These are phyloP conservation scores for Nyssa sinensis DNA, from an alignment of 148 eudicot species.

Conservation along the genomic window DNA sequence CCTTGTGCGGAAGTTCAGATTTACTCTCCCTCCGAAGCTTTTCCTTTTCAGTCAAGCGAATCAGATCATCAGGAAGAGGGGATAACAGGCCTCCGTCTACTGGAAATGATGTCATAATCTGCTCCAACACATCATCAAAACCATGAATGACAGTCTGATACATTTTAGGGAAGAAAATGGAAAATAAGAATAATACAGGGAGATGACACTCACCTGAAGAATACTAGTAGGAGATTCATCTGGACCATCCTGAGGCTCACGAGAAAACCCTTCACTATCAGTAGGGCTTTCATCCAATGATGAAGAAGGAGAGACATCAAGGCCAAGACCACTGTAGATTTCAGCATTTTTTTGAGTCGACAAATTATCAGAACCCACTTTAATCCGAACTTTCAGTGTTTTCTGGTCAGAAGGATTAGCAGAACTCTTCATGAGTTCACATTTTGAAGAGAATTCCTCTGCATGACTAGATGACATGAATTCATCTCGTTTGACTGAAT, in stretches of 20 bases:
- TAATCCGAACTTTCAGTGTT: constrained; percentile 77
- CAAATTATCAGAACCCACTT: constrained; percentile 76
- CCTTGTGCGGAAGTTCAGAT: constrained; percentile 35
- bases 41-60: constrained; percentile 46
- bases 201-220: constrained; percentile 59
- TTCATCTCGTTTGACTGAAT: constrained; percentile 31
- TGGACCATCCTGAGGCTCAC: constrained; percentile 29
- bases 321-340: constrained; percentile 92
- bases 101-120: constrained; percentile 87
- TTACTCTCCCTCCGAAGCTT: constrained; percentile 29
- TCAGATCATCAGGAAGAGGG: constrained; percentile 66
- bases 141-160: constrained; percentile 10
- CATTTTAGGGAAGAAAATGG: background rate
- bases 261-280: constrained; percentile 54
- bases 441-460: constrained; percentile 36
- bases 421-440: constrained; percentile 32
- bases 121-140: constrained; percentile 32
- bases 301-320: constrained; percentile 81
- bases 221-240: constrained; percentile 74
- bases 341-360: constrained; percentile 68
- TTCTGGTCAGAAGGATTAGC: constrained; percentile 48
- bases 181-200: constrained; percentile 5
- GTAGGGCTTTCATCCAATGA: constrained; percentile 65
- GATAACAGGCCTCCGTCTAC: constrained; percentile 55
- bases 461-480: constrained; percentile 30